These are phyloP conservation scores for Hymenoscyphus linearis DNA, from an alignment of 2,329 filamentous ascomycete species.

Conservation along the genomic window DNA sequence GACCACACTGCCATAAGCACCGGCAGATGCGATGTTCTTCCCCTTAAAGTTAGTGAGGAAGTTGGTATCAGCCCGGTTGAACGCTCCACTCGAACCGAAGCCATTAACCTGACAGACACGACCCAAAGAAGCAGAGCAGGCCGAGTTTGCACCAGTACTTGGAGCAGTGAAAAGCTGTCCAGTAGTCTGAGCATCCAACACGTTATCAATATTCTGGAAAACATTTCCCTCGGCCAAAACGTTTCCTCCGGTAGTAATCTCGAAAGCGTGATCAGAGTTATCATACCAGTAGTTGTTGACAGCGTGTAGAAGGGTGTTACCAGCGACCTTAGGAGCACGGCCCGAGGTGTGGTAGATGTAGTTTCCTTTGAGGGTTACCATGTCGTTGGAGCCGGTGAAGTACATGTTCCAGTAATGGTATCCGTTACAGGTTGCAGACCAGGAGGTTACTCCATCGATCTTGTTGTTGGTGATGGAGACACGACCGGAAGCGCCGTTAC, in stretches of 20 bases:
- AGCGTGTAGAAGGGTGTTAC: conserved; percentile 36
- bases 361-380: conserved; percentile 40
- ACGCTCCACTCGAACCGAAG: conserved; percentile 27
- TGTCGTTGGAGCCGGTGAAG: conserved; percentile 36
- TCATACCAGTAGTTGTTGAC: conserved; percentile 41
- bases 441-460: conserved; percentile 39
- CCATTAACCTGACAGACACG: conserved; percentile 19
- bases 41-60: conserved; percentile 31
- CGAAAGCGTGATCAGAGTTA: conserved; percentile 42
- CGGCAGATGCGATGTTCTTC: conserved; percentile 29
- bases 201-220: conserved; percentile 37
- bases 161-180: conserved; percentile 21
- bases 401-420: conserved; percentile 45
- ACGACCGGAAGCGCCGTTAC: conserved; percentile 32
- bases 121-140: conserved; percentile 17
- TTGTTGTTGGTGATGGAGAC: conserved; percentile 44
- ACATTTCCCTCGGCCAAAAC: conserved; percentile 42
- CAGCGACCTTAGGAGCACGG: conserved; percentile 39
- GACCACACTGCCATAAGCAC: conserved; percentile 9
- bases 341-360: conserved; percentile 41
- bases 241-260: conserved; percentile 30
- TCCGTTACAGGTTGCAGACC: conserved; percentile 40
- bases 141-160: conserved; percentile 17
- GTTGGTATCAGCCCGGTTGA: conserved; percentile 25
- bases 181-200: conserved; percentile 20